These are phyloP conservation scores for Alternaria consortialis DNA, from an alignment of 2,329 filamentous ascomycete genomes.

Conservation along the genomic window DNA sequence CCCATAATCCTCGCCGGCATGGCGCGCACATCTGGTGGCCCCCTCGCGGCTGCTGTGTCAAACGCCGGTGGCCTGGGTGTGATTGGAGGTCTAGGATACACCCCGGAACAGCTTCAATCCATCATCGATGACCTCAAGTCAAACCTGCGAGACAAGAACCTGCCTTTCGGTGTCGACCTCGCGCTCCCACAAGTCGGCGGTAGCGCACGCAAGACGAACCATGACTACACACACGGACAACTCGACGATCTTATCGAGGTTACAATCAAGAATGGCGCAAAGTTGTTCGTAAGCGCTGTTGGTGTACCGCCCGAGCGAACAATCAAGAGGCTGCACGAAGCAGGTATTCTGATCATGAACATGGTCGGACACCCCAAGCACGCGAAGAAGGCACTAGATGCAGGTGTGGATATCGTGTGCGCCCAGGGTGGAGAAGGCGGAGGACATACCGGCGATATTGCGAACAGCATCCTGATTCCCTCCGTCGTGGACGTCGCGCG, in stretches of 20 bases:
- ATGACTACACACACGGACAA: slow-evolving; percentile 92
- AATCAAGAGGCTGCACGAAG: slow-evolving; percentile 78
- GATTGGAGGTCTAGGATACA: slow-evolving; percentile 57
- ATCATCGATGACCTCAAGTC: slow-evolving; percentile 89
- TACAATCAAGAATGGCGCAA: slow-evolving; percentile 82
- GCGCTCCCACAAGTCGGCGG: slow-evolving; percentile 90
- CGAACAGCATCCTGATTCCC: slow-evolving; percentile 86
- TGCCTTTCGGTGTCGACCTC: slow-evolving; percentile 91
- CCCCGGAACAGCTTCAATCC: slow-evolving; percentile 74
- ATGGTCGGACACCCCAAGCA: slow-evolving; percentile 96
- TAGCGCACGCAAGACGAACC: slow-evolving; percentile 85
- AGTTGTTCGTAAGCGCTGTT: slow-evolving; percentile 86
- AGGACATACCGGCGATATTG: slow-evolving; percentile 89
- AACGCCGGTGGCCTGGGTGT: slow-evolving; percentile 83
- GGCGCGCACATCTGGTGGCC: slow-evolving; percentile 72
- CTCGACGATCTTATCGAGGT: slow-evolving; percentile 89
- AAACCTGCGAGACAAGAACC: slow-evolving; percentile 68
- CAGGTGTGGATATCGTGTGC: slow-evolving; percentile 89
- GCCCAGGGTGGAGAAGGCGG: slow-evolving; percentile 94
- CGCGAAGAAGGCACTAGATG: slow-evolving; percentile 84
- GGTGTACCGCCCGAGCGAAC: slow-evolving; percentile 80
- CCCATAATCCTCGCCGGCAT: slow-evolving; percentile 94
- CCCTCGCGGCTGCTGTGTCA: slow-evolving; percentile 61
- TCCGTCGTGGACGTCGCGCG: slow-evolving; percentile 84
- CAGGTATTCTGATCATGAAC: slow-evolving; percentile 90